Evolutionary conservation across 495 filamentous ascomycete species (phyloP), one percentile per base, ranked within the genome.

Genomic region (Aspergillus panamensis): DNA sequence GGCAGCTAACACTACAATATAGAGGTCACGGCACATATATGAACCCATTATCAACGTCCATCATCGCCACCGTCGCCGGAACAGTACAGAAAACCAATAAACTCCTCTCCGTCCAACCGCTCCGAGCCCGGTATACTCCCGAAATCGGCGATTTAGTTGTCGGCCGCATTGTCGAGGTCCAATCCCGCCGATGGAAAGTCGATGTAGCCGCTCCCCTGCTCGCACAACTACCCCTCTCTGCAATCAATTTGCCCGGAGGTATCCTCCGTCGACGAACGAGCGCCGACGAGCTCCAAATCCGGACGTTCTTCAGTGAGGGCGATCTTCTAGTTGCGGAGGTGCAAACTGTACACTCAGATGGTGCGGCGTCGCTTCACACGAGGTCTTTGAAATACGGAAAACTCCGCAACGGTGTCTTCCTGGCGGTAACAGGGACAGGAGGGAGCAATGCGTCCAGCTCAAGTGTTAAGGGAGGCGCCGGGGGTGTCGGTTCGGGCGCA

Each of bases 141-240:
- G 91, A 96, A 70, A 96, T 98, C 59, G 94, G 94, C 57, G 94
- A 98, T 73, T 80, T 97, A 3, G 90, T 98, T 4, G 86, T 98
- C 6, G 95, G 94, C 39, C 86, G 94, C 57, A 96, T 98, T 62
- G 84, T 93, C 59, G 88, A 92, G 66, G 94, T 97, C 14, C 91
- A 96, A 66, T 82, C 86, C 7, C 84, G 85, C 69, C 86, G 92
- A 29, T 98, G 94, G 94, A 89, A 87, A 59, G 93, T 97, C 60
- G 95, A 98, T 67, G 87, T 98, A 45, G 87, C 88, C 50, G 87
- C 88, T 17, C 86, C 91, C 0, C 81, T 92, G 35, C 85, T 96
- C 1, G 92, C 93, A 0, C 77, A 84, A 19, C 82, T 98, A 0
- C 91, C 91, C 6, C 81, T 98, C 6, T 86, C 82, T 49, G 86